Evolutionary conservation across 805 yeast genomes (phyloP).

Genomic region (Metschnikowia matae): DNA sequence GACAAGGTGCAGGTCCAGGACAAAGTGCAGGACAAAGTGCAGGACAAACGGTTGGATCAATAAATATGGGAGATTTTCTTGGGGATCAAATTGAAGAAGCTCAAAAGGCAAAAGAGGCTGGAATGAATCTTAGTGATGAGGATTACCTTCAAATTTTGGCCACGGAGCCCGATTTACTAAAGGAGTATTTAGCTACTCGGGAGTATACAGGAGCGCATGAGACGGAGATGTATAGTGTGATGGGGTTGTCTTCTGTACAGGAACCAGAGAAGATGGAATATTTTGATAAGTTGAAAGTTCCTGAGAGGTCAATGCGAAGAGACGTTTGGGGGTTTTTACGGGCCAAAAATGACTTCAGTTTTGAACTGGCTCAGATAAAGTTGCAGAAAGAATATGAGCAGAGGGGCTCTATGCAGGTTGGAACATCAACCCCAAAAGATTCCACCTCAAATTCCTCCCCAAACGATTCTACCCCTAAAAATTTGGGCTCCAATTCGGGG

Average conservation of each 20-base stretch:
- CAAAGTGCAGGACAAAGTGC: no score
- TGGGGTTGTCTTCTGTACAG: not conserved
- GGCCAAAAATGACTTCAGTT: not conserved
- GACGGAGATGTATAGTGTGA: conserved; percentile 15
- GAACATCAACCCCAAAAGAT: no score
- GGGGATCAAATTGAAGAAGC: not conserved
- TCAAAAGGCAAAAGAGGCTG: not conserved
- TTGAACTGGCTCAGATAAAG: not conserved
- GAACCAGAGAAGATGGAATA: not conserved
- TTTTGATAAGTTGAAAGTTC: not conserved
- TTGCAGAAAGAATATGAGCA: not conserved
- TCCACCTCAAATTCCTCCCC: no score
- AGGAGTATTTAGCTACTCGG: conserved; percentile 22
- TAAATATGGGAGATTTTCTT: not conserved
- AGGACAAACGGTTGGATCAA: not conserved
- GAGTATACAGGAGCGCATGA: conserved; percentile 27
- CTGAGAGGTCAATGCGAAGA: conserved; percentile 1
- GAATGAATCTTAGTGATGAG: conserved; percentile 13
- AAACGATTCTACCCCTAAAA: no score
- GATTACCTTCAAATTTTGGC: conserved; percentile 28
- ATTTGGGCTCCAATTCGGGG: no score
- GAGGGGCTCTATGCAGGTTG: no score
- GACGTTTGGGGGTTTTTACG: not conserved
- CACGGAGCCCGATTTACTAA: conserved; percentile 21
- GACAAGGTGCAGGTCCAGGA: no score